Evolutionary conservation across 2,329 filamentous ascomycete species (phyloP).

Genomic region (Exutisphaerella laricina): DNA sequence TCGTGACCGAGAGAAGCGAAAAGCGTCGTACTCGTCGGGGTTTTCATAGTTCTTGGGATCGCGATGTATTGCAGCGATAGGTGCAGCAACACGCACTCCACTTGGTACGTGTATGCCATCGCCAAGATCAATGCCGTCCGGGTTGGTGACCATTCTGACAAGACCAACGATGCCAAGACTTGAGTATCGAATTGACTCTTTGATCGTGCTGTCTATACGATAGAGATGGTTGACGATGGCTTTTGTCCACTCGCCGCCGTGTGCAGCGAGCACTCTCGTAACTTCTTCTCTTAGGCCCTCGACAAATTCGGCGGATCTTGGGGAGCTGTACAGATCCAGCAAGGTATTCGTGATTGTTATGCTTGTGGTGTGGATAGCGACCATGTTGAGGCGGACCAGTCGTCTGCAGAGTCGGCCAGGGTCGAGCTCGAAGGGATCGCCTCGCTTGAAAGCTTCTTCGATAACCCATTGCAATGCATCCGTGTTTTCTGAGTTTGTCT

Average conservation of each 20-base stretch:
- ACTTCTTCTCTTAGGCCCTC: conserved; percentile 23
- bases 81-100: conserved; percentile 22
- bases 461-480: conserved; percentile 25
- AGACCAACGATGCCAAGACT: conserved; percentile 21
- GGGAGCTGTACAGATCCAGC: conserved; percentile 21
- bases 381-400: conserved; percentile 23
- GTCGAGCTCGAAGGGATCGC: conserved; percentile 12
- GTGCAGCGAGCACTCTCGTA: conserved; percentile 9
- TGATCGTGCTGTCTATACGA: conserved; percentile 26
- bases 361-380: conserved; percentile 26
- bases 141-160: conserved; percentile 20
- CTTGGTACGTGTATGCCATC: conserved; percentile 21
- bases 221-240: conserved; percentile 20
- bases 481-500: conserved; percentile 8
- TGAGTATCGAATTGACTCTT: conserved; percentile 25
- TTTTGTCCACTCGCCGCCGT: conserved; percentile 20
- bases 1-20: conserved; percentile 23
- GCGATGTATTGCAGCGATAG: conserved; percentile 22
- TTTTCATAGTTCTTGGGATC: conserved; percentile 25
- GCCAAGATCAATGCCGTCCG: conserved; percentile 22
- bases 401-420: conserved; percentile 17
- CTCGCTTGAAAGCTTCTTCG: conserved; percentile 15
- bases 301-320: conserved; percentile 13
- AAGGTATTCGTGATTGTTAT: conserved; percentile 22
- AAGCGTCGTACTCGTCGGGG: conserved; percentile 24